Conservation (phyloP, 768 basidiomycete genomes). For the Omphalotus guepiniiformis region DNA sequence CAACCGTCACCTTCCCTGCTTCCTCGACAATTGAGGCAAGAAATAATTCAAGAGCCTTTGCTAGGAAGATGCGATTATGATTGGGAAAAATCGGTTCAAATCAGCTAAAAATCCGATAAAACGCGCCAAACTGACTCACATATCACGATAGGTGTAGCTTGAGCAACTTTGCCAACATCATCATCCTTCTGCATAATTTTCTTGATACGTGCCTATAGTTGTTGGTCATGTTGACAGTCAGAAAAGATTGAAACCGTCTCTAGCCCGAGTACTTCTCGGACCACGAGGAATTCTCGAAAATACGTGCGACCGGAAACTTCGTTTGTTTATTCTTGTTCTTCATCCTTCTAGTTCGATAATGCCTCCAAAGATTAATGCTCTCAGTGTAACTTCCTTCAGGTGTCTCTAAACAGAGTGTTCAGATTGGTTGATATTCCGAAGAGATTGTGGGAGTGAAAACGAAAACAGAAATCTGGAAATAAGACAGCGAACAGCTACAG, state of each 20-base stretch:
- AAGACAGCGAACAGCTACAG: no score
- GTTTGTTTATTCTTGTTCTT: constrained; percentile 91
- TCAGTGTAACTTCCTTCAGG: no score
- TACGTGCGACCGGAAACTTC: constrained; percentile 83
- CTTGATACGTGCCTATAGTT: constrained; percentile 98
- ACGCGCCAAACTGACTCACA: constrained; percentile 51
- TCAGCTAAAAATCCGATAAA: no score
- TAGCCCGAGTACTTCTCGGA: neutral
- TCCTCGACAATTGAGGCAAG: constrained; percentile 80
- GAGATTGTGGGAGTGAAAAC: no score
- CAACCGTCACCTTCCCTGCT: constrained; percentile 71
- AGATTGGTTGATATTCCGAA: no score
- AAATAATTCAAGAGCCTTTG: constrained; percentile 93
- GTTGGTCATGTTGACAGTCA: neutral
- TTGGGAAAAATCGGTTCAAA: neutral
- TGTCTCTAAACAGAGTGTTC: no score
- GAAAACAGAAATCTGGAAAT: no score
- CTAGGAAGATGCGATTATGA: constrained; percentile 34
- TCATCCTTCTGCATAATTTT: constrained; percentile 99
- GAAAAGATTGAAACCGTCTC: neutral
- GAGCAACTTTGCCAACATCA: constrained; percentile 97
- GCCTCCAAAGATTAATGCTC: no score
- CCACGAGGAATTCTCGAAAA: neutral
- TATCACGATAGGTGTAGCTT: constrained; percentile 93
- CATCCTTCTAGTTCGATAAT: no score